Conservation (phyloP, 495 filamentous ascomycete species). For the Penicillium desertorum region DNA sequence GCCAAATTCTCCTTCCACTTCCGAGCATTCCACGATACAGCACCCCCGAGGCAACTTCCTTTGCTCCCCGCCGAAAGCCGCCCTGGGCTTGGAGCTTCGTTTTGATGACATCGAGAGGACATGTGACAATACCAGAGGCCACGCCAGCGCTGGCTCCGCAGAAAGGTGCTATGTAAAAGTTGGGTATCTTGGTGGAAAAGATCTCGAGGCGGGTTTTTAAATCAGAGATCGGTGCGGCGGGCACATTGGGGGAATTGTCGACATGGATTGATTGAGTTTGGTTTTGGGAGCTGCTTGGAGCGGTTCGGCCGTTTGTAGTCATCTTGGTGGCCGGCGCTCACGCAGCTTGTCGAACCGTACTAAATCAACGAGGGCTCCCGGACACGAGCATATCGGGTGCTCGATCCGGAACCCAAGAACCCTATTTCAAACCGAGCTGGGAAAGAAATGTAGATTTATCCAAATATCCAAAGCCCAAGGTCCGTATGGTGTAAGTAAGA, state of each 20-base stretch:
- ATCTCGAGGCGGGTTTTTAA: conserved; percentile 57
- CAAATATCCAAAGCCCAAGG: conserved; percentile 1
- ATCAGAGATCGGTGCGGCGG: conserved; percentile 27
- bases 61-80: conserved; percentile 58
- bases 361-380: conserved; percentile 46
- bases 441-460: conserved; percentile 5
- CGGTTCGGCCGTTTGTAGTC: conserved; percentile 39
- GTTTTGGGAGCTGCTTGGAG: conserved; percentile 35
- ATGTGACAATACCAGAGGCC: conserved; percentile 90
- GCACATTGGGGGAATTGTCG: conserved; percentile 23
- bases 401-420: conserved; percentile 46
- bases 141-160: conserved; percentile 86
- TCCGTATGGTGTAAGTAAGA: conserved; percentile 10
- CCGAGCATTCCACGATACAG: conserved; percentile 85
- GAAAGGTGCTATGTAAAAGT: conserved; percentile 59
- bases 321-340: conserved; percentile 44
- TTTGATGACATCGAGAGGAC: conserved; percentile 98
- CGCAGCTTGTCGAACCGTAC: conserved; percentile 41
- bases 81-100: conserved; percentile 97
- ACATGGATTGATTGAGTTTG: conserved; percentile 25
- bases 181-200: conserved; percentile 50
- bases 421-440: conserved; percentile 20
- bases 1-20: conserved; percentile 80
- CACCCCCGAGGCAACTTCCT: conserved; percentile 45
- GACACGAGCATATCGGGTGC: conserved; percentile 51